These are phyloP conservation scores for Fusarium nodosum DNA, from an alignment of 2,329 filamentous ascomycete species.

Conservation along the genomic window DNA sequence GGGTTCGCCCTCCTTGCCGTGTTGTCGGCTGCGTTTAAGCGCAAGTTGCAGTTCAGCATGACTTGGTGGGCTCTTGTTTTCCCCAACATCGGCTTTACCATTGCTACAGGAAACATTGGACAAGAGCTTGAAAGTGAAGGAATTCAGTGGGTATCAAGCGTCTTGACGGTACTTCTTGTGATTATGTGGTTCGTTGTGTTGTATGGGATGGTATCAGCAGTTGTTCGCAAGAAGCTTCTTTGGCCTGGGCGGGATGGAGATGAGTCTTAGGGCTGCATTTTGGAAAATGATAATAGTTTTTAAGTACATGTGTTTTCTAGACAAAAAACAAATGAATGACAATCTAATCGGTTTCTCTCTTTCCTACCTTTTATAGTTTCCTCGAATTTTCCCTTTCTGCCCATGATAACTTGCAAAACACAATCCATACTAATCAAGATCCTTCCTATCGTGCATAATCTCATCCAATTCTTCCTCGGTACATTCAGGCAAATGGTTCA, in stretches of 20 bases:
- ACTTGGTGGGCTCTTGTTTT: slow-evolving; percentile 50
- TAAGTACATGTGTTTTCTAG: not conserved
- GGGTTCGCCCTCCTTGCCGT: slow-evolving; percentile 46
- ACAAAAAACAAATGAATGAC: not conserved
- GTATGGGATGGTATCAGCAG: slow-evolving; percentile 36
- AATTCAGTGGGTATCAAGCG: slow-evolving; percentile 46
- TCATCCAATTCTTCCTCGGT: not conserved
- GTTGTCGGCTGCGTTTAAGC: slow-evolving; percentile 25
- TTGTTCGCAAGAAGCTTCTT: slow-evolving; percentile 43
- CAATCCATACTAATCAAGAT: not conserved
- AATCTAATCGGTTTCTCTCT: not conserved
- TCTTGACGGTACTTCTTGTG: slow-evolving; percentile 42
- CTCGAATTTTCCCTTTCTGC: not conserved
- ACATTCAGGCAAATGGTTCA: not conserved
- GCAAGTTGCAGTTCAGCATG: slow-evolving; percentile 46
- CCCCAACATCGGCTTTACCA: slow-evolving; percentile 48
- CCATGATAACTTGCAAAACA: not conserved
- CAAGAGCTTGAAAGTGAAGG: slow-evolving; percentile 45
- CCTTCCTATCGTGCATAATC: not conserved
- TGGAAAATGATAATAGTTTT: not conserved
- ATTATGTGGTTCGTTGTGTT: slow-evolving; percentile 48
- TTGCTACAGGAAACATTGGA: slow-evolving; percentile 46
- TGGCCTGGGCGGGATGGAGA: slow-evolving; percentile 50
- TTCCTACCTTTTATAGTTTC: not conserved
- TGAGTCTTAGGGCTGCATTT: not conserved